These are phyloP conservation scores for Monosporascus cannonballus DNA, from an alignment of 2,329 filamentous ascomycete genomes.

Conservation along the genomic window DNA sequence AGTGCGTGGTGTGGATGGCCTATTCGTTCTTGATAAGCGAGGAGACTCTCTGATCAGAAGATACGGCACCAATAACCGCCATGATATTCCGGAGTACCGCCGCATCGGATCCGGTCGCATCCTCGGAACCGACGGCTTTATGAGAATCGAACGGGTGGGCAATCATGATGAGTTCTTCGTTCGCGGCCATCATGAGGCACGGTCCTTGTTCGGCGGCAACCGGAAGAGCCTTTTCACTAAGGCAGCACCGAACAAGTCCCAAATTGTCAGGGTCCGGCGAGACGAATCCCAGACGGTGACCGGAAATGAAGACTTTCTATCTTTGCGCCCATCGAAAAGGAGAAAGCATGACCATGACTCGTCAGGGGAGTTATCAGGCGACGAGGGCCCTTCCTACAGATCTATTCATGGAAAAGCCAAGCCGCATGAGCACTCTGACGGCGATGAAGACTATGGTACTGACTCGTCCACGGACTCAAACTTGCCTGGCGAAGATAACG, in stretches of 20 bases:
- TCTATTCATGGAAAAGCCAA: conserved; percentile 62
- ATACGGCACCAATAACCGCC: conserved; percentile 69
- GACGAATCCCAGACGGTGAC: conserved; percentile 16
- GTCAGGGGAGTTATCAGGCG: conserved; percentile 34
- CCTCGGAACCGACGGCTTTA: conserved; percentile 55
- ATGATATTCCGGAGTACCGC: conserved; percentile 64
- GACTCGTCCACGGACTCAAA: conserved; percentile 32
- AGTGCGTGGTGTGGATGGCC: conserved; percentile 13
- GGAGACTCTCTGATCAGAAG: conserved; percentile 71
- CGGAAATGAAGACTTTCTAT: conserved; percentile 41
- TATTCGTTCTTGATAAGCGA: conserved; percentile 62
- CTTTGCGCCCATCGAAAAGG: conserved; percentile 37
- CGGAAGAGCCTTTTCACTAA: conserved; percentile 43
- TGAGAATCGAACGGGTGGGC: conserved; percentile 62
- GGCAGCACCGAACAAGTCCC: conserved; percentile 30
- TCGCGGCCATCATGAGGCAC: conserved; percentile 36
- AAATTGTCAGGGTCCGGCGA: conserved; percentile 34
- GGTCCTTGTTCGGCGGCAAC: conserved; percentile 33
- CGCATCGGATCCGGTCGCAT: conserved; percentile 64
- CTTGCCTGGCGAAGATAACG: conserved; percentile 31
- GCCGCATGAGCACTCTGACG: conserved; percentile 37
- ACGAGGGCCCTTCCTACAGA: conserved; percentile 52
- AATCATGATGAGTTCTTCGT: conserved; percentile 51
- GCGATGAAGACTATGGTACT: conserved; percentile 43
- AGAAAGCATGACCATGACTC: conserved; percentile 28